phyloP scores from a whole-genome alignment of 148 eudicot genomes.

The Camellia japonica region DNA sequence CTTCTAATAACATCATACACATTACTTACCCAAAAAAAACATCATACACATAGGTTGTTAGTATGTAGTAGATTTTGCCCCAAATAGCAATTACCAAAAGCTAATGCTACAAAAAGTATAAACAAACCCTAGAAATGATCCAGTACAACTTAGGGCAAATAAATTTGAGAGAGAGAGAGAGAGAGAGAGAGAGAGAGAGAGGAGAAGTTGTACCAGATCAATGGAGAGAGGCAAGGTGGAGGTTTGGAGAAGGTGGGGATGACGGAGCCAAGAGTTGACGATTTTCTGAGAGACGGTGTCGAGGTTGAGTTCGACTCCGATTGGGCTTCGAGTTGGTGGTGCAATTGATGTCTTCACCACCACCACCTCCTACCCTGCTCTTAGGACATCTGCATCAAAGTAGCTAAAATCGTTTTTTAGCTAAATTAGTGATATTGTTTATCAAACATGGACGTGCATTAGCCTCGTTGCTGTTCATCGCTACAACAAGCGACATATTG shows the following conservation, averaged over 20 bases:
- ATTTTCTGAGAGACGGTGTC: slow-evolving; percentile 45
- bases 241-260: slow-evolving; percentile 26
- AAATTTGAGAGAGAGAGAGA: background rate
- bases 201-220: slow-evolving; percentile 40
- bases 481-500: no score
- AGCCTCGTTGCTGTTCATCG: no score
- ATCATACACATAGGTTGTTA: background rate
- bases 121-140: background rate
- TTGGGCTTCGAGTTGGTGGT: slow-evolving; percentile 58
- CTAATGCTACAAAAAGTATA: background rate
- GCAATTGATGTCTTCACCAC: slow-evolving; percentile 64
- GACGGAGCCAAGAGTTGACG: slow-evolving; percentile 51
- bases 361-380: slow-evolving; percentile 73
- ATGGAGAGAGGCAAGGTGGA: slow-evolving; percentile 53
- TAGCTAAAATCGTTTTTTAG: no score
- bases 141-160: no score
- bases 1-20: background rate
- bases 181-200: background rate
- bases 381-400: background rate
- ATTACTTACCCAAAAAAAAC: no score
- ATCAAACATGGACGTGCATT: no score
- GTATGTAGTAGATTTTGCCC: background rate
- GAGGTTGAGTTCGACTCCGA: slow-evolving; percentile 83
- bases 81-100: background rate
- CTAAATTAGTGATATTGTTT: no score